phyloP scores from a whole-genome alignment of 306 rosid genomes.

The Fragaria nilgerrensis region DNA sequence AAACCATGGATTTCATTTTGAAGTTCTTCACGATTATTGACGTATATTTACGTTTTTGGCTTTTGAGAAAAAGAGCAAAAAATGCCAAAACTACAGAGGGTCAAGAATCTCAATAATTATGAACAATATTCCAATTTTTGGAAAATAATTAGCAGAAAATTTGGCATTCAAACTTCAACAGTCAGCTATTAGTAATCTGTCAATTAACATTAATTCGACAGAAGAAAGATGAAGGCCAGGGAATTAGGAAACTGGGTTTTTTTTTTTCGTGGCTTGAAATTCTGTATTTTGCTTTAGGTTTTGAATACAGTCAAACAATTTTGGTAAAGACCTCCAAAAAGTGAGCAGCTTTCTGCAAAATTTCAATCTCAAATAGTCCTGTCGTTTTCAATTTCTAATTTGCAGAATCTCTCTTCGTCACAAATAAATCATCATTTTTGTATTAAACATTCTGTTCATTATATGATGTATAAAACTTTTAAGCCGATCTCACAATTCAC shows the following conservation, averaged over 20 bases:
- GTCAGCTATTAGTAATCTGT: background rate
- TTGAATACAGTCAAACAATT: background rate
- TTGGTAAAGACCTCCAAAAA: background rate
- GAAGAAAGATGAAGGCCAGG: background rate
- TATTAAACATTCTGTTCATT: background rate
- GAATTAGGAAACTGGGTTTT: background rate
- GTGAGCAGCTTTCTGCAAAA: background rate
- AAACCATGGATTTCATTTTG: background rate
- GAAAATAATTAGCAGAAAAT: background rate
- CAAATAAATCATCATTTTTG: background rate
- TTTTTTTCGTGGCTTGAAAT: background rate
- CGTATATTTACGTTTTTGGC: background rate
- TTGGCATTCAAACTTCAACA: background rate
- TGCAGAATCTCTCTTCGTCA: background rate
- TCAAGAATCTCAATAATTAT: background rate
- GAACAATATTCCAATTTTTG: background rate
- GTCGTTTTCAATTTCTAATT: background rate
- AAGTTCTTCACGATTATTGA: background rate
- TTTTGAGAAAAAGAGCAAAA: background rate
- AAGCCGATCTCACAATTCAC: background rate
- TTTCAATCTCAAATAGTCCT: background rate
- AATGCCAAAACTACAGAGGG: background rate
- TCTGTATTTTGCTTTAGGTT: background rate
- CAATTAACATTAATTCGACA: background rate
- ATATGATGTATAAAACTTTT: background rate